Evolutionary conservation across 2,329 filamentous ascomycete genomes (phyloP), one percentile per base, ranked within the genome.

Genomic region (Teratosphaeria pseudoeucalypti): DNA sequence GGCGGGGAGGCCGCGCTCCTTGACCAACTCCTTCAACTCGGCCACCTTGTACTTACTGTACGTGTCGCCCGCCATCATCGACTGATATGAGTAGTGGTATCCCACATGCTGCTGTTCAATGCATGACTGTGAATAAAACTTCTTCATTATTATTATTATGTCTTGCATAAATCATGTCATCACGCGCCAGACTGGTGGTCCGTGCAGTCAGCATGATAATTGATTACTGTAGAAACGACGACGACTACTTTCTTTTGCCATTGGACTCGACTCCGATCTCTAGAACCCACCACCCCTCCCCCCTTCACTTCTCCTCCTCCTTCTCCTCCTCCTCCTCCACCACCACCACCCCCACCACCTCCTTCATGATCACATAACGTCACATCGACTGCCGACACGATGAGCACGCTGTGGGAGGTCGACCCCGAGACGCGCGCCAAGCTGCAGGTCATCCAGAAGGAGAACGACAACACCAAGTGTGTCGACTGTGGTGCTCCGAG

Each of bases 381-480:
- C 16, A 39, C 27, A 56, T 10, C 23, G 23, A 23, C 23, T 23
- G n/a, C 34, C 55, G 32, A 6, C 55, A 56, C 3, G 53, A 79
- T 79, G 77, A 78, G 76, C 71, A 92, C 92, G 77, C 92, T 96
- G 88, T 99, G 94, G 94, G 94, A 99, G 79, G 91, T 99, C 66
- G 94, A 99, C 76, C 94, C 94, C 55, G 92, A 97, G 81, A 97
- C 92, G 63, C 85, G 90, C 77, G 90, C 88, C 72, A 97, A 97
- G 90, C 86, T 99, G 72, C 85, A 91, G 65, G 85, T 90, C 63
- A 90, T 97, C 67, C 92, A 96, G 75, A 95, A 95, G 75, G 87
- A 87, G 67, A 87, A 90, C 67, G 86, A 87, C 67, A 99, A 99
- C 77, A 90, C 89, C 73, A 78, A 84, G 69, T 99, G 94, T 79